phyloP scores from a whole-genome alignment of 2,329 filamentous ascomycete genomes.

The Ophiostoma angusticollis region DNA sequence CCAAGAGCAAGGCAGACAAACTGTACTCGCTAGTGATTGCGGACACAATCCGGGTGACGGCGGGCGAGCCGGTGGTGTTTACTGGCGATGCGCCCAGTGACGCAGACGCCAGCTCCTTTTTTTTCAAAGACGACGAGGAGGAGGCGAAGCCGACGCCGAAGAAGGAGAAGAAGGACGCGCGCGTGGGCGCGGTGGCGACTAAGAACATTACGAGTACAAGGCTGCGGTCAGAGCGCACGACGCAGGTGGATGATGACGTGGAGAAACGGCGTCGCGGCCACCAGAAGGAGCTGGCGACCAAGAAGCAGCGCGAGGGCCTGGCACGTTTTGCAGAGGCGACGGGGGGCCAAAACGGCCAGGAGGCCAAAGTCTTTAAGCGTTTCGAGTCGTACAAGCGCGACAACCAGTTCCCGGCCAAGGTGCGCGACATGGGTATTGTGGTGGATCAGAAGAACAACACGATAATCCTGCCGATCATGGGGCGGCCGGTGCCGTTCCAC shows the following conservation, averaged over 20 bases:
- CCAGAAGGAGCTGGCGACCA: conserved; percentile 74
- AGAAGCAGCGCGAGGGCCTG: conserved; percentile 83
- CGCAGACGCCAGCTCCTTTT: conserved; percentile 90
- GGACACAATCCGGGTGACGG: conserved; percentile 82
- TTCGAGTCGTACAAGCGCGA: conserved; percentile 99
- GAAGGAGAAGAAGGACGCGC: conserved; percentile 74
- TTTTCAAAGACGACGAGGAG: conserved; percentile 95
- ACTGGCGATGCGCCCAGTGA: conserved; percentile 87
- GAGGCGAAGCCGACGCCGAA: conserved; percentile 77
- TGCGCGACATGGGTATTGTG: conserved; percentile 77
- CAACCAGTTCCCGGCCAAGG: conserved; percentile 73
- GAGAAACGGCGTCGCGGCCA: conserved; percentile 80
- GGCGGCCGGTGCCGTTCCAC: conserved; percentile 92
- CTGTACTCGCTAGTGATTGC: conserved; percentile 81
- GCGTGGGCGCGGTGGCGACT: conserved; percentile 75
- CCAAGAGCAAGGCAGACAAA: conserved; percentile 82
- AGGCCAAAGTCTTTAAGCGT: conserved; percentile 96
- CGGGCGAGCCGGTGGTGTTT: conserved; percentile 71
- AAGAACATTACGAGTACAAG: conserved; percentile 94
- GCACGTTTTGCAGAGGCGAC: conserved; percentile 77
- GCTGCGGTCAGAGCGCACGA: conserved; percentile 77
- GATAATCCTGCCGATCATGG: conserved; percentile 91
- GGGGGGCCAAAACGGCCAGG: conserved; percentile 72
- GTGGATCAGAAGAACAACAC: conserved; percentile 86
- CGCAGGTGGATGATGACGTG: conserved; percentile 77